These are phyloP conservation scores for Trypanosoma lewisi DNA, from an alignment of 208 protist genomes.

Conservation along the genomic window DNA sequence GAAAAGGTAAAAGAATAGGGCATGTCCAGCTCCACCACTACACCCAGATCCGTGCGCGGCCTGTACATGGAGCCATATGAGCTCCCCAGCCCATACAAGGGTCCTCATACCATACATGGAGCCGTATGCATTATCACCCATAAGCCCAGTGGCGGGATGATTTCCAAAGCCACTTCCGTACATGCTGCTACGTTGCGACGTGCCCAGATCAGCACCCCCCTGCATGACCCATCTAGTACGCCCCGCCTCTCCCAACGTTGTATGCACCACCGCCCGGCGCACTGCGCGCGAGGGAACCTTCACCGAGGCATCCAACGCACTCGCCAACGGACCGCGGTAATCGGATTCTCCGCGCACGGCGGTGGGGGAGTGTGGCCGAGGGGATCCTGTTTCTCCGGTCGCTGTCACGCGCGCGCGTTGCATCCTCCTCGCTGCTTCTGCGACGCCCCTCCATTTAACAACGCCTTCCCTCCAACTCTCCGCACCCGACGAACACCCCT, in stretches of 20 bases:
- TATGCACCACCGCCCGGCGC: background rate
- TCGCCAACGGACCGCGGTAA: too few species aligned
- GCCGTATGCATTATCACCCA: background rate
- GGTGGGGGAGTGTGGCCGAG: too few species aligned
- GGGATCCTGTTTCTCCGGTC: background rate
- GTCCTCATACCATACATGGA: background rate
- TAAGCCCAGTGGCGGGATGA: background rate
- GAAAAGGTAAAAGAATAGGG: background rate
- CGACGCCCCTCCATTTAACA: too few species aligned
- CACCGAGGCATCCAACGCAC: too few species aligned
- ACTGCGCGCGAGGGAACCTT: background rate
- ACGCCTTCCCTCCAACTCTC: too few species aligned
- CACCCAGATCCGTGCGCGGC: background rate
- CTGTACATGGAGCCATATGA: background rate
- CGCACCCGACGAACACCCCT: too few species aligned
- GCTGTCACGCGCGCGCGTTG: too few species aligned
- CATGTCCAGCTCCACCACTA: background rate
- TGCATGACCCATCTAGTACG: background rate
- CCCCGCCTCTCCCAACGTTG: background rate
- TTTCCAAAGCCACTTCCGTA: background rate
- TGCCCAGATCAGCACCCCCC: background rate
- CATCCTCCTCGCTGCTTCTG: too few species aligned
- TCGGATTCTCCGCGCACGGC: too few species aligned
- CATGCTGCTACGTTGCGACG: background rate
- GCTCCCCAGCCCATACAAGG: background rate